A percentile compares a stretch with the other conserved stretches of the same genome.
Evolutionary conservation across 2,329 filamentous ascomycete genomes (phyloP).

Genomic region (Colletotrichum eremochloae): DNA sequence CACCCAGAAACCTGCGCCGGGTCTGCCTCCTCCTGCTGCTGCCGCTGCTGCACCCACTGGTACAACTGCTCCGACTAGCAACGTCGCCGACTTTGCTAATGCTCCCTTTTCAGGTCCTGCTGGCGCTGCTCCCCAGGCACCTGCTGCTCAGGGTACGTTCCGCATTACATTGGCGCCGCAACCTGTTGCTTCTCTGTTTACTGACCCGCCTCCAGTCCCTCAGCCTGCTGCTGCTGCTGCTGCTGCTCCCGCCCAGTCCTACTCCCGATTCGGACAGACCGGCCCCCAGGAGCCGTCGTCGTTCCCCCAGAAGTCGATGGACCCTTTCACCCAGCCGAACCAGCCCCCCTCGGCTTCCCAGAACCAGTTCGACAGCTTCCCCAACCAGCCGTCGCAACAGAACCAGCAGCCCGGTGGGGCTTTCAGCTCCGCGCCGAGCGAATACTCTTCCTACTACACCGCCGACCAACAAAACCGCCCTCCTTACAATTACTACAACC

Average conservation of each 20-base stretch:
- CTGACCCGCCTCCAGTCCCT: constrained; percentile 28
- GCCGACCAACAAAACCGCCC: constrained; percentile 79
- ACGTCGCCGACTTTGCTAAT: constrained; percentile 29
- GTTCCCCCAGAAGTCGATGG: constrained; percentile 83
- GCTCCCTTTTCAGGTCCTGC: constrained; percentile 45
- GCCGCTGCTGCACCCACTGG: constrained; percentile 53
- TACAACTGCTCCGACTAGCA: constrained; percentile 47
- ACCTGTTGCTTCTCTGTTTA: constrained; percentile 30
- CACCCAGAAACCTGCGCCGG: constrained; percentile 66
- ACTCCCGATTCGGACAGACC: constrained; percentile 76
- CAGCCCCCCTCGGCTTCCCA: constrained; percentile 56
- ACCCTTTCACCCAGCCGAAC: constrained; percentile 85
- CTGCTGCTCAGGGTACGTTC: constrained; percentile 48
- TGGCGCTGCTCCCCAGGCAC: constrained; percentile 47
- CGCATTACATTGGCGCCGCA: constrained; percentile 53
- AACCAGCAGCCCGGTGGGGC: constrained; percentile 72
- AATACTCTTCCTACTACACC: constrained; percentile 90
- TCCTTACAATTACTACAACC: constrained; percentile 82
- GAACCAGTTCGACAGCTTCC: constrained; percentile 73
- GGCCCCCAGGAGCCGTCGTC: constrained; percentile 72
- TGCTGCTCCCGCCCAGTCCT: constrained; percentile 73
- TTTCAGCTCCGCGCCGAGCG: constrained; percentile 80
- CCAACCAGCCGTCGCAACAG: constrained; percentile 69
- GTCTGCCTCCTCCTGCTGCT: constrained; percentile 55
- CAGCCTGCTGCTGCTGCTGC: constrained; percentile 69